Conservation (phyloP, 805 yeast genomes). For the Candida easanensis region DNA sequence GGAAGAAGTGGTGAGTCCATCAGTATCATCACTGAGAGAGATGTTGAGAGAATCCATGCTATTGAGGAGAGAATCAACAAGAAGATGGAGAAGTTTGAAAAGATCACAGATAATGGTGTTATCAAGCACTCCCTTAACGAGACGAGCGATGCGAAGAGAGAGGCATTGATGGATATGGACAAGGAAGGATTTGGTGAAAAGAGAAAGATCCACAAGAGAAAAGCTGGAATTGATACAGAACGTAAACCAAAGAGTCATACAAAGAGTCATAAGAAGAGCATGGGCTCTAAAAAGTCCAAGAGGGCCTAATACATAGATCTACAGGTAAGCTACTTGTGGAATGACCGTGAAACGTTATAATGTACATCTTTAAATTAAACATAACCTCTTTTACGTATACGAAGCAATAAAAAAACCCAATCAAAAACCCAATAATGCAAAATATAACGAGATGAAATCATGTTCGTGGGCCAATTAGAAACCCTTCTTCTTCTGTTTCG, state of each 20-base stretch:
- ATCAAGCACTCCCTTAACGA: conserved; percentile 68
- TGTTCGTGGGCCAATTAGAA: conserved; percentile 35
- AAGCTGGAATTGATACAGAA: conserved; percentile 15
- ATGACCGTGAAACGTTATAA: conserved; percentile 1
- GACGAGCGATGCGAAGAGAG: conserved; percentile 82
- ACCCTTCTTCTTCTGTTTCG: conserved; percentile 88
- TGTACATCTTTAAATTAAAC: conserved; percentile 6
- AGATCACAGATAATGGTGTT: conserved; percentile 71
- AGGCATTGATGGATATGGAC: conserved; percentile 92
- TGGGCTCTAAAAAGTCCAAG: conserved; percentile 8
- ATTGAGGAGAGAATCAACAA: conserved; percentile 82
- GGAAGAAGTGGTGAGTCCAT: conserved; percentile 85
- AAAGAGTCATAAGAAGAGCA: not conserved
- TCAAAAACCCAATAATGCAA: not conserved
- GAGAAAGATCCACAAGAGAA: conserved; percentile 46
- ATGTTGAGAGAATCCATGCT: conserved; percentile 73
- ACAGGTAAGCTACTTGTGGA: not conserved
- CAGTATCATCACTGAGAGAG: conserved; percentile 81
- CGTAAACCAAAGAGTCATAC: not conserved
- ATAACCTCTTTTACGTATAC: not conserved
- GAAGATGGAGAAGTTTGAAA: conserved; percentile 74
- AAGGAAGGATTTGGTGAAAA: conserved; percentile 83
- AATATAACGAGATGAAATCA: not conserved
- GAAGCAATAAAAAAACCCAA: conserved; percentile 3
- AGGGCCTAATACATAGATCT: conserved; percentile 7